These are phyloP conservation scores for Amanita exitialis DNA, from an alignment of 768 basidiomycete genomes.

Conservation along the genomic window DNA sequence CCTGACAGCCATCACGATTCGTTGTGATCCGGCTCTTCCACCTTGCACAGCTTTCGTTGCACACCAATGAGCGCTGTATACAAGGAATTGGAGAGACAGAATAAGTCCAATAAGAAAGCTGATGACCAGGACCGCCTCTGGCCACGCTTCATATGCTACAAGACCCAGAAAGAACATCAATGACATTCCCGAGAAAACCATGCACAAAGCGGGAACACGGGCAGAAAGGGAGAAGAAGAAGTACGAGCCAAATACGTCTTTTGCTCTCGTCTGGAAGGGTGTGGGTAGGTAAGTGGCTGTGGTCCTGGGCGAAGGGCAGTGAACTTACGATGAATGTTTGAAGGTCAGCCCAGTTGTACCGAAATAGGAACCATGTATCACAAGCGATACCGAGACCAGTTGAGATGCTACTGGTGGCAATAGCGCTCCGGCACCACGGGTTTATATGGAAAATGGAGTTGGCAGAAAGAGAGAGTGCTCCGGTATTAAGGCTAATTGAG, in stretches of 20 bases:
- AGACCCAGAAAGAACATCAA: slow-evolving; percentile 51
- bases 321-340: slow-evolving; percentile 44
- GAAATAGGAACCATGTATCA: slow-evolving; percentile 57
- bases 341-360: slow-evolving; percentile 44
- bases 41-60: slow-evolving; percentile 4
- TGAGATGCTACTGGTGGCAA: slow-evolving; percentile 47
- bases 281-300: not conserved
- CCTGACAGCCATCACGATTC: no score
- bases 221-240: slow-evolving; percentile 63
- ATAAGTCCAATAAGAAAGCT: slow-evolving; percentile 49
- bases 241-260: slow-evolving; percentile 49
- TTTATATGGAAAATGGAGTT: slow-evolving; percentile 41
- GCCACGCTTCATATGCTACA: slow-evolving; percentile 58
- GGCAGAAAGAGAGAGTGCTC: slow-evolving; percentile 54
- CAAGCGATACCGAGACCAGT: slow-evolving; percentile 58
- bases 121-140: slow-evolving; percentile 46
- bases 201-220: slow-evolving; percentile 52
- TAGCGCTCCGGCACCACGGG: slow-evolving; percentile 33
- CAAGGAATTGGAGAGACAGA: slow-evolving; percentile 57
- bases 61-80: slow-evolving; percentile 37
- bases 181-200: slow-evolving; percentile 43
- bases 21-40: no score
- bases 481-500: slow-evolving; percentile 32
- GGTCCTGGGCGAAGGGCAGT: not conserved
- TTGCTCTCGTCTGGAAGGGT: slow-evolving; percentile 30